Evolutionary conservation across 495 filamentous ascomycete genomes (phyloP).

Genomic region (Trichoderma asperelloides): DNA sequence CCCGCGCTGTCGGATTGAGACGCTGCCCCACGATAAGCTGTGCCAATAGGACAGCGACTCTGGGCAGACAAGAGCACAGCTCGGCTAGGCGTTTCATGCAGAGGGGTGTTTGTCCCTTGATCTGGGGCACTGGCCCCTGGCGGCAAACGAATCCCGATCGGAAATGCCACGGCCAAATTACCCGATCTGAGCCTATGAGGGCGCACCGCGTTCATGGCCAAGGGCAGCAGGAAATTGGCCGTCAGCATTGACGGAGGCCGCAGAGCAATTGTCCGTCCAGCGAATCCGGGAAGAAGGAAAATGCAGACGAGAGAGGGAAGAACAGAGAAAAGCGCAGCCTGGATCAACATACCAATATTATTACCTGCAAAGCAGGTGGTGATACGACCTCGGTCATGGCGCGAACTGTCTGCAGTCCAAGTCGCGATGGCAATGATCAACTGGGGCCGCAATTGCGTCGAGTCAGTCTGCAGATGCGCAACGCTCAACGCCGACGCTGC

Average conservation of each 20-base stretch:
- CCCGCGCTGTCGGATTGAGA: neutral
- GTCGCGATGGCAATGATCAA: neutral
- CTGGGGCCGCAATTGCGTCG: neutral
- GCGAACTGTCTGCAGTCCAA: neutral
- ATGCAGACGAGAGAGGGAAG: neutral
- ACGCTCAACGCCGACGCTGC: neutral
- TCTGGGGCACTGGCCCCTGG: slow-evolving; percentile 2
- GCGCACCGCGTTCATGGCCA: neutral
- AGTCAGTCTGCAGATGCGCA: slow-evolving; percentile 1
- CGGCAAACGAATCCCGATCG: slow-evolving; percentile 7
- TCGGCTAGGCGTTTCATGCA: slow-evolving; percentile 1
- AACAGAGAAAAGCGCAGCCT: neutral
- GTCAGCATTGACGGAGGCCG: neutral
- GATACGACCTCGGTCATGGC: slow-evolving; percentile 1
- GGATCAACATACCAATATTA: slow-evolving; percentile 60
- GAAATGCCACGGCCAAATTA: slow-evolving; percentile 7
- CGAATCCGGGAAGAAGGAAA: neutral
- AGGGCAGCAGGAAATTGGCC: neutral
- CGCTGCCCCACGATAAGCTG: slow-evolving; percentile 5
- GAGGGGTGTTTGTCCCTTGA: neutral
- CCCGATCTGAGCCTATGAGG: neutral
- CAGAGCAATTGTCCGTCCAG: no score
- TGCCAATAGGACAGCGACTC: slow-evolving; percentile 3
- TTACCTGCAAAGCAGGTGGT: slow-evolving; percentile 60
- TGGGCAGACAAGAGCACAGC: neutral